A percentile compares a stretch with the other conserved stretches of the same genome.
These are phyloP conservation scores for Lunularia cruciata DNA, from an alignment of 225 moss, liverwort and hornwort genomes.

Conservation along the genomic window DNA sequence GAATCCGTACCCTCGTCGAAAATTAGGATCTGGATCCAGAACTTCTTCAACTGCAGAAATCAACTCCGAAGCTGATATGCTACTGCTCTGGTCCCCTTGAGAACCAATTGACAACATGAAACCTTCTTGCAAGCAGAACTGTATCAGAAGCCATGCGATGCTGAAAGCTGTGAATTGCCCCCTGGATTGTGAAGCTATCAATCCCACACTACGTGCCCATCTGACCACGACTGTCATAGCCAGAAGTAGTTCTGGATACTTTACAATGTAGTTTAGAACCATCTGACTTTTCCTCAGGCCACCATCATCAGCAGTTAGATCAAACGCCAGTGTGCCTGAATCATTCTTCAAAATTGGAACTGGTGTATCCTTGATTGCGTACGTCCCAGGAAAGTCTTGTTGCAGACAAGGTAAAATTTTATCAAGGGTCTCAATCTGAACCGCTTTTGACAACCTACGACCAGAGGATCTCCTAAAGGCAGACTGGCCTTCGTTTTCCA, in stretches of 20 bases:
- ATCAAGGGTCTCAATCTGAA: constrained; percentile 24
- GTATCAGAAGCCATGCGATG: constrained; percentile 29
- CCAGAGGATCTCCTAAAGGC: too few species aligned
- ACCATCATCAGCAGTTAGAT: constrained; percentile 17
- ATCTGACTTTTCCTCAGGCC: constrained; percentile 23
- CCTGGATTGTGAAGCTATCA: constrained; percentile 8
- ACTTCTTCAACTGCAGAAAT: constrained; percentile 28
- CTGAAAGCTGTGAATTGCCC: constrained; percentile 21
- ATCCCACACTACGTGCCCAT: constrained; percentile 31
- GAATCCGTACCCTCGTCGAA: constrained; percentile 13
- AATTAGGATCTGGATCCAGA: constrained; percentile 7
- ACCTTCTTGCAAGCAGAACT: constrained; percentile 28
- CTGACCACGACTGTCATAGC: constrained; percentile 9
- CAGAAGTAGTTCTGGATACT: constrained; percentile 22
- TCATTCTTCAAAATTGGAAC: constrained; percentile 37
- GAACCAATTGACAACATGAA: constrained; percentile 6
- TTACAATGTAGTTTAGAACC: constrained; percentile 7
- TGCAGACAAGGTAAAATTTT: constrained; percentile 17
- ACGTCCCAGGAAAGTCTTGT: constrained; percentile 28
- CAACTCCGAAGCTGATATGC: constrained; percentile 7
- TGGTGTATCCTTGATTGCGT: constrained; percentile 10
- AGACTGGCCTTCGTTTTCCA: neutral
- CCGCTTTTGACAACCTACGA: neutral
- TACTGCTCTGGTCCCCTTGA: neutral
- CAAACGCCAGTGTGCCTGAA: constrained; percentile 29